Evolutionary conservation across 2,329 filamentous ascomycete species (phyloP), one percentile per base, ranked within the genome.

Genomic region (Diplodia scrobiculata): DNA sequence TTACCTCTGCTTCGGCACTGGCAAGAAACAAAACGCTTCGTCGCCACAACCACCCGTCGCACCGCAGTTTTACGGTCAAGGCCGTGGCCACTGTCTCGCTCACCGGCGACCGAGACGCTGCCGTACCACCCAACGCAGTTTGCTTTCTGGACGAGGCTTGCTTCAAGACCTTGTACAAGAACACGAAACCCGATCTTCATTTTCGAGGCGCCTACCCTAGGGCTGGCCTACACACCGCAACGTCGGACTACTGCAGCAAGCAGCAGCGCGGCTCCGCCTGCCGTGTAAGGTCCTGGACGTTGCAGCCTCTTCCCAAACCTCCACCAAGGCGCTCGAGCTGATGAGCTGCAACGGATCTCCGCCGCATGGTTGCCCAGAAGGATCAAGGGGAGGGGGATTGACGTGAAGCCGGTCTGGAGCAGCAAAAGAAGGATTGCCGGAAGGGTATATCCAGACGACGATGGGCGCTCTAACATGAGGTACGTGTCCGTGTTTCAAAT

Each of bases 401-500:
- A 48, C 5, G 38, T 60, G 55, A 60, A 60, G 55, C 55, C 29
- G 38, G 32, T 47, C 55, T 60, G 55, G 55, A 32, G 55, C 55
- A 60, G 25, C 55, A 48, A 60, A 21, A 60, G 55, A 47, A 60
- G 38, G 55, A 60, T 60, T 60, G 55, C 38, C 55, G 14, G 27
- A 14, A 34, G 25, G 38, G 55, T 47, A 60, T 60, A 48, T 60
- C 17, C 55, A 27, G 17, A 45, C 55, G 29, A 34, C 17, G 9
- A 27, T n/a, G 21, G 55, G 10, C 10, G 38, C 55, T 60, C 45
- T 60, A 32, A 19, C 21, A 60, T 19, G 41, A 60, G 55, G 55
- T 60, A 60, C 55, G 55, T 60, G 55, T 60, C 29, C 38, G 55
- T 6, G 55, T 60, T 60, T 60, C 55, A 60, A 60, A 60, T 60